Evolutionary conservation across 78 protist genomes (phyloP).

Genomic region (Dictyostelium discoideum): dicty_2.7 NC_007088.5:5611501-5612000

Average conservation of each 20-base stretch:
- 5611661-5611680: too few relatives aligned
- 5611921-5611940: neutral
- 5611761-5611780: neutral
- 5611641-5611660: too few relatives aligned
- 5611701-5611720: too few relatives aligned
- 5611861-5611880: constrained; percentile 41
- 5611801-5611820: neutral
- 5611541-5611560: too few relatives aligned
- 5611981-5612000: constrained; percentile 52
- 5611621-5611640: too few relatives aligned
- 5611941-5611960: constrained; percentile 69
- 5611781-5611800: neutral
- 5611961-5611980: constrained; percentile 60
- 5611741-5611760: neutral
- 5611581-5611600: too few relatives aligned
- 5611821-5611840: neutral
- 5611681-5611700: too few relatives aligned
- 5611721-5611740: too few relatives aligned
- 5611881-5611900: constrained; percentile 23
- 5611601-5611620: too few relatives aligned
- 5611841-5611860: constrained; percentile 7
- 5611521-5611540: too few relatives aligned
- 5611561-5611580: too few relatives aligned
- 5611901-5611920: constrained; percentile 48
- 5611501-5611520: too few relatives aligned